Evolutionary conservation across 2,329 filamentous ascomycete genomes (phyloP).

Genomic region (Canariomyces notabilis): DNA sequence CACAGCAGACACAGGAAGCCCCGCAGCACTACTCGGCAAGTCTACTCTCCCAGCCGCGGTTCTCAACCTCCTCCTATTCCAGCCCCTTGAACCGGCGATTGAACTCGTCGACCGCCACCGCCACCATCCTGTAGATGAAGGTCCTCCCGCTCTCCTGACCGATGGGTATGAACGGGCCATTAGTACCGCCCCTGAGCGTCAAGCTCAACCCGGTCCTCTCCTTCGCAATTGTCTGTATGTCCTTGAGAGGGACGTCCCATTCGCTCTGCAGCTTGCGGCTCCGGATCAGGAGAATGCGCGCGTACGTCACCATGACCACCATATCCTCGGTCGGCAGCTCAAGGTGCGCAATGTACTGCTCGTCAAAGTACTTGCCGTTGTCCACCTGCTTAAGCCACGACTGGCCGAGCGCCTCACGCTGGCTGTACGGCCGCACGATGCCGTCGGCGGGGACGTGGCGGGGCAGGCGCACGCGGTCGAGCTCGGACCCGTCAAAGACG

Average conservation of each 20-base stretch:
- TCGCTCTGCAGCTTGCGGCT: constrained; percentile 81
- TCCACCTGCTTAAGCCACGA: constrained; percentile 99
- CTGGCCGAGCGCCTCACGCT: constrained; percentile 91
- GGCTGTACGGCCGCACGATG: constrained; percentile 88
- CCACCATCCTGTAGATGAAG: constrained; percentile 62
- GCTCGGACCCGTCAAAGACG: constrained; percentile 89
- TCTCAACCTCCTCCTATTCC: constrained; percentile 21
- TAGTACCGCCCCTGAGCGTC: constrained; percentile 80
- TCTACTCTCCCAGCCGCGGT: background rate
- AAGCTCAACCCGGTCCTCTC: constrained; percentile 92
- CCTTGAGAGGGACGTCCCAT: constrained; percentile 94
- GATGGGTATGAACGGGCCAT: constrained; percentile 91
- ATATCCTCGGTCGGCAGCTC: constrained; percentile 86
- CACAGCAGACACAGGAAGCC: background rate
- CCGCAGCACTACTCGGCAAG: no score
- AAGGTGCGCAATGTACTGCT: constrained; percentile 93
- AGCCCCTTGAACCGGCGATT: constrained; percentile 54
- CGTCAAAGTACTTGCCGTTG: constrained; percentile 96
- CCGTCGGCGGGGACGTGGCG: constrained; percentile 90
- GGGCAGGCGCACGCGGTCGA: constrained; percentile 89
- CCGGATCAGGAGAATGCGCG: constrained; percentile 83
- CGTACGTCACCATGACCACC: constrained; percentile 83
- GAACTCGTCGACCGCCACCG: constrained; percentile 62
- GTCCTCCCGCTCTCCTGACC: constrained; percentile 72
- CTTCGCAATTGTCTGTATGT: constrained; percentile 95